These are phyloP conservation scores for Lipomyces spencermartinsiae DNA, from an alignment of 805 yeast species.

Conservation along the genomic window DNA sequence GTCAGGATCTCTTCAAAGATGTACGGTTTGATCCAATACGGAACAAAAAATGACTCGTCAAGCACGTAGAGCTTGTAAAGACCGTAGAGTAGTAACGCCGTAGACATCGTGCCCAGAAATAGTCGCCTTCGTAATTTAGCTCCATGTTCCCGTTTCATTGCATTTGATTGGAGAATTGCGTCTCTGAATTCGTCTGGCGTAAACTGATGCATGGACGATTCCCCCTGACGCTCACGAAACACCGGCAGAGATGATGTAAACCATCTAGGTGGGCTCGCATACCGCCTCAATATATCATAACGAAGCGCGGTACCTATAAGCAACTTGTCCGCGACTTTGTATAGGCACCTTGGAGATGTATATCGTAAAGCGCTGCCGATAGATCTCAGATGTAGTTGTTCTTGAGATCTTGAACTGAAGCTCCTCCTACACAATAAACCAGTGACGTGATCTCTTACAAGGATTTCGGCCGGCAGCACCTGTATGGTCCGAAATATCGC, in stretches of 20 bases:
- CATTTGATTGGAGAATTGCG: slow-evolving; percentile 25
- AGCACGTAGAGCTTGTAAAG: slow-evolving; percentile 21
- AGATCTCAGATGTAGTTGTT: background rate
- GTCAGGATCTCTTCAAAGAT: slow-evolving; percentile 32
- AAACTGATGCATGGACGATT: slow-evolving; percentile 9
- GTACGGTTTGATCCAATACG: slow-evolving; percentile 31
- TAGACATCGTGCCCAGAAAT: background rate
- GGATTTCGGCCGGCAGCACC: background rate
- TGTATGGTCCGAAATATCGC: background rate
- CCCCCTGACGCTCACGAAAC: background rate
- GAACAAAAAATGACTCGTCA: slow-evolving; percentile 27
- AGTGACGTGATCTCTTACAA: background rate
- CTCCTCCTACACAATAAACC: background rate
- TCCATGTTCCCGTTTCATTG: slow-evolving; percentile 8
- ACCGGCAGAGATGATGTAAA: background rate
- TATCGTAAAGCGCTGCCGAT: background rate
- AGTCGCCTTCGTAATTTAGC: background rate
- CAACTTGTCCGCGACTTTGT: background rate
- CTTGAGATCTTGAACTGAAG: background rate
- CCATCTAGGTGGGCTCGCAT: background rate
- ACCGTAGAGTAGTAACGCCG: slow-evolving; percentile 42
- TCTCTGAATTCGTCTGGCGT: slow-evolving; percentile 34
- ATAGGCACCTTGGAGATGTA: background rate
- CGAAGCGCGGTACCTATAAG: background rate
- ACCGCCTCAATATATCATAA: background rate